phyloP scores from a whole-genome alignment of 2,329 filamentous ascomycete species.

The Fusarium sp. region DNA sequence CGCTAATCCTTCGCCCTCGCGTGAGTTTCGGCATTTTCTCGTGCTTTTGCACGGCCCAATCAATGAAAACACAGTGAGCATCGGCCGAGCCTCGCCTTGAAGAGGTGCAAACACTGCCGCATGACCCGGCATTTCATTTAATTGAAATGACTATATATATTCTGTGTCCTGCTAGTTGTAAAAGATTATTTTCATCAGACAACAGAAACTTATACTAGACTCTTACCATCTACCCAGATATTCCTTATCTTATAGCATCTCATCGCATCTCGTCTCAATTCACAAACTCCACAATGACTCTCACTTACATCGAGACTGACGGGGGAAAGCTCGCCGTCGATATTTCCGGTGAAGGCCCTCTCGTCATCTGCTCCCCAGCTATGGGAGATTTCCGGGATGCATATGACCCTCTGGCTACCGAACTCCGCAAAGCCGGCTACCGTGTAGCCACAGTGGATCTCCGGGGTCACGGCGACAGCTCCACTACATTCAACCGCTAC shows the following conservation, averaged over 20 bases:
- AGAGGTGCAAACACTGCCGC: neutral
- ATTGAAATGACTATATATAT: slow-evolving; percentile 9
- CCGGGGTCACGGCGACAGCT: slow-evolving; percentile 30
- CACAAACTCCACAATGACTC: slow-evolving; percentile 2
- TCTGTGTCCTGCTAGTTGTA: accelerated
- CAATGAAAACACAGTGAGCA: accelerated
- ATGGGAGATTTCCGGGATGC: slow-evolving; percentile 36
- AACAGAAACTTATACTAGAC: neutral
- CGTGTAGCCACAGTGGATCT: slow-evolving; percentile 31
- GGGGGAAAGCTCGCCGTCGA: slow-evolving; percentile 31
- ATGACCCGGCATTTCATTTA: neutral
- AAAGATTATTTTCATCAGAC: accelerated
- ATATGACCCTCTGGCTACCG: slow-evolving; percentile 10
- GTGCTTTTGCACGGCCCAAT: slow-evolving; percentile 11
- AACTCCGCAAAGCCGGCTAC: slow-evolving; percentile 17
- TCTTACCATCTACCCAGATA: neutral
- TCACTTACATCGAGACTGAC: slow-evolving; percentile 30
- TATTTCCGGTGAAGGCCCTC: slow-evolving; percentile 21
- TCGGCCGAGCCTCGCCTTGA: slow-evolving; percentile 9
- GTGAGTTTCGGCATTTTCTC: slow-evolving; percentile 25
- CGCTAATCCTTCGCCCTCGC: neutral
- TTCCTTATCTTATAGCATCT: neutral
- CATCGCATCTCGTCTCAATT: neutral
- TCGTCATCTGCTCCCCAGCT: slow-evolving; percentile 28
- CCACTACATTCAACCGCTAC: slow-evolving; percentile 14